These are phyloP conservation scores for Glaciozyma antarctica DNA, from an alignment of 768 basidiomycete species.

Conservation along the genomic window DNA sequence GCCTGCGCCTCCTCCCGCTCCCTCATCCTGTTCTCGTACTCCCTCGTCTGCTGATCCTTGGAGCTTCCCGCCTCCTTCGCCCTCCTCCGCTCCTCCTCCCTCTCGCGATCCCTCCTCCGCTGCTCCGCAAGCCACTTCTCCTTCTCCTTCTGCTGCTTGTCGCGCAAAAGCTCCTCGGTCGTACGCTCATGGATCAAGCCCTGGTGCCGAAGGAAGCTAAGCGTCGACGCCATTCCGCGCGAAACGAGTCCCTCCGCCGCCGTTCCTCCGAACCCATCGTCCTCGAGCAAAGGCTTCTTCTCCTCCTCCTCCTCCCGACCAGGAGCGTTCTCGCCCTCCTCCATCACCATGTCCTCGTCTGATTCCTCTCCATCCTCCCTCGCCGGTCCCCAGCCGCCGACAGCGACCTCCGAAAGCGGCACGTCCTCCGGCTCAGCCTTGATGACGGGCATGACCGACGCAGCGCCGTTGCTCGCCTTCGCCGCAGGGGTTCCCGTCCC, in stretches of 20 bases:
- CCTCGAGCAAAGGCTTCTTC: constrained; percentile 38
- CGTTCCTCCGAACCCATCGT: constrained; percentile 49
- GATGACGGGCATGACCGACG: constrained; percentile 30
- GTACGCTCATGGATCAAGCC: constrained; percentile 65
- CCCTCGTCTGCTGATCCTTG: constrained; percentile 86
- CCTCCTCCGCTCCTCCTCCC: constrained; percentile 69
- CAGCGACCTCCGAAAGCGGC: not conserved
- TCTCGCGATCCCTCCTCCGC: constrained; percentile 60
- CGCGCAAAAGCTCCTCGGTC: constrained; percentile 62
- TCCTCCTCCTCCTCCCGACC: constrained; percentile 58
- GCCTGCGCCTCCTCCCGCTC: constrained; percentile 85
- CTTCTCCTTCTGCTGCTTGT: constrained; percentile 68
- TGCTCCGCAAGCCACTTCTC: constrained; percentile 87
- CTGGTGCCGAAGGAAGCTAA: constrained; percentile 80
- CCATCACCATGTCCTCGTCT: constrained; percentile 64
- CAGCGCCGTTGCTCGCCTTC: constrained; percentile 33
- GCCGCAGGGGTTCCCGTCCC: constrained; percentile 37
- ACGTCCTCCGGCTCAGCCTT: constrained; percentile 26
- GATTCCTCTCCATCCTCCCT: constrained; percentile 46
- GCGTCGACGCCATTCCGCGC: constrained; percentile 75
- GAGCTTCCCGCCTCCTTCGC: constrained; percentile 55
- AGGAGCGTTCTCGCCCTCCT: constrained; percentile 49
- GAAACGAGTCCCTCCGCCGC: constrained; percentile 68
- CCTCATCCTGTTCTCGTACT: constrained; percentile 83
- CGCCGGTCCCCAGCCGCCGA: constrained; percentile 37